A percentile compares a stretch with the other conserved stretches of the same genome.
phyloP scores from a whole-genome alignment of 352 stramenopile genomes.

The Discostella stelligera region DNA sequence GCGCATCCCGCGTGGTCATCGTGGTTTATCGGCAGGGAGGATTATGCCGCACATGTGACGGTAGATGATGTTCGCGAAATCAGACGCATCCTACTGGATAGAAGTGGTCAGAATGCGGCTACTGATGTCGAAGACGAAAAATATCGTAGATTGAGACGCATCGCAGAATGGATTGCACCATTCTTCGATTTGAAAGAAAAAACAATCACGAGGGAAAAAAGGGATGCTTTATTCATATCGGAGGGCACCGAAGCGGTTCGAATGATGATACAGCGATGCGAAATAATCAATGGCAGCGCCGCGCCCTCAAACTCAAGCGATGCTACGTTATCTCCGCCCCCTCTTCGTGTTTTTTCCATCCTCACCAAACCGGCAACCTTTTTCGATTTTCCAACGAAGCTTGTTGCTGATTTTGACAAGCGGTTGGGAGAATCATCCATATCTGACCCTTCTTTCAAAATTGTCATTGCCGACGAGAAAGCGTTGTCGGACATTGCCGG shows the following conservation, averaged over 20 bases:
- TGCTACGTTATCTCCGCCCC: slow-evolving; percentile 7
- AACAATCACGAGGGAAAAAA: slow-evolving; percentile 10
- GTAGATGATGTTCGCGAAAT: slow-evolving; percentile 47
- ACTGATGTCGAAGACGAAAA: background rate
- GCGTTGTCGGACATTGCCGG: slow-evolving; percentile 60
- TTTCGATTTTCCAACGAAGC: slow-evolving; percentile 60
- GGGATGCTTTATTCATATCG: slow-evolving; percentile 57
- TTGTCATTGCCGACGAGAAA: slow-evolving; percentile 61
- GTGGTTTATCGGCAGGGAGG: slow-evolving; percentile 39
- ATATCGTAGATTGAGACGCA: slow-evolving; percentile 22
- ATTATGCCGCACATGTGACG: slow-evolving; percentile 49
- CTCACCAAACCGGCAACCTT: slow-evolving; percentile 67
- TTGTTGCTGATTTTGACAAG: slow-evolving; percentile 56
- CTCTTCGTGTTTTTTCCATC: slow-evolving; percentile 57
- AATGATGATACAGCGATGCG: slow-evolving; percentile 66
- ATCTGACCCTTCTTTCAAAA: slow-evolving; percentile 54
- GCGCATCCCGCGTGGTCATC: slow-evolving; percentile 13
- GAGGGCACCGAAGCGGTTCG: slow-evolving; percentile 73
- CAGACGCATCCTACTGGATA: slow-evolving; percentile 16
- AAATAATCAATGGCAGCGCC: slow-evolving; percentile 6
- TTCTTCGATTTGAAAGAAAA: slow-evolving; percentile 57
- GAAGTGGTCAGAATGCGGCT: background rate
- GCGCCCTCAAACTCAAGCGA: slow-evolving; percentile 1
- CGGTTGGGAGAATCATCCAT: background rate
- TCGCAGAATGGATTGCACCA: slow-evolving; percentile 45